Base-by-base conservation (phyloP, 2,329 filamentous ascomycete species). In the Colletotrichum echinochloae region DNA sequence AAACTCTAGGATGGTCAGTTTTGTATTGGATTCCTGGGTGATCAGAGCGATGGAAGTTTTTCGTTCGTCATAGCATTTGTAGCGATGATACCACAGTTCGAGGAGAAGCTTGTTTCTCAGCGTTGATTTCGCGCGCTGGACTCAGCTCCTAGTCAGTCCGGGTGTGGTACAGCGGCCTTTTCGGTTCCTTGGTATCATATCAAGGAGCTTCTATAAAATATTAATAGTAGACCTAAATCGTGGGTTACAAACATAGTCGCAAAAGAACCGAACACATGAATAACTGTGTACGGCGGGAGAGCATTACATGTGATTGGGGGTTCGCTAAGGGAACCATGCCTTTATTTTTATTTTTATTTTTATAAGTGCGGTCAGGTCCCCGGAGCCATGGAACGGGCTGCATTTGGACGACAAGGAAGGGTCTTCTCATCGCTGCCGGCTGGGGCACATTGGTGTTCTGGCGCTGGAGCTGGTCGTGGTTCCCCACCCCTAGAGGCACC, bases 61-160 rank as follows among this genome's bases (percentile, higher is more conserved):
- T 39, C 66, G 65, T 71, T 71, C 52, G 65, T 68, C 57, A 71
- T 49, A 70, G 69, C 69, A 71, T 71, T 71, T 71, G 60, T 65
- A 71, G 69, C 69, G 69, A 70, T 65, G 69, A 71, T 71, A 71
- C 69, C 69, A 63, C 66, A 62, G 46, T 72, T 71, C 59, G 46
- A 62, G 46, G 49, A 71, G 44, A 62, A 52, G 49, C 44, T 11
- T 41, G 54, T 60, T 67, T 56, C 46, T 18, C 41, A 52, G 44
- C 51, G 18, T 57, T 26, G 52, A 35, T 44, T 55, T 66, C 23
- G 26, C 62, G 54, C 16, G 33, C 60, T 41, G 26, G 52, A 48
- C 11, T 37, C 66, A 56, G 33, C 33, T 46, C 44, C 44, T 23
- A 46, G 44, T n/a, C 20, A 66, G 41, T 39, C 44, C 16, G 37